phyloP scores from a whole-genome alignment of 106 monocot species.

The Dactylorhiza incarnata region DNA sequence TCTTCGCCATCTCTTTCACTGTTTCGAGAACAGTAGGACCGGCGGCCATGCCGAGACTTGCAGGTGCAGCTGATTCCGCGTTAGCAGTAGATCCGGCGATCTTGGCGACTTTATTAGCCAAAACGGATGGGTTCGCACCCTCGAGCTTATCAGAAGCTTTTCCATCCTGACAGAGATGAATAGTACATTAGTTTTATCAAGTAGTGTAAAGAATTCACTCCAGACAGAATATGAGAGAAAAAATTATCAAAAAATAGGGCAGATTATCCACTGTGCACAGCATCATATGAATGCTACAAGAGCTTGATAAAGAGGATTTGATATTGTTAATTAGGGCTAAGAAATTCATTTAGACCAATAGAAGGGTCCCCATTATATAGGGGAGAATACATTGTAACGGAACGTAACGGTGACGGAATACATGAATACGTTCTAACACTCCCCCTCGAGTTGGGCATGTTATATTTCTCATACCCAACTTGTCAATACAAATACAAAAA shows the following conservation, averaged over 20 bases:
- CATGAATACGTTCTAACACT: too few relatives aligned
- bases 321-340: too few relatives aligned
- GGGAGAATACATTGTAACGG: too few relatives aligned
- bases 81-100: constrained; percentile 42
- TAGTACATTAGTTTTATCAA: not conserved
- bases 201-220: not conserved
- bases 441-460: too few relatives aligned
- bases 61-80: constrained; percentile 67
- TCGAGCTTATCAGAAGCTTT: constrained; percentile 80
- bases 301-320: not conserved
- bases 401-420: too few relatives aligned
- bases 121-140: constrained; percentile 73
- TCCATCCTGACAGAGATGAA: constrained; percentile 41
- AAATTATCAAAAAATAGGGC: not conserved
- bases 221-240: not conserved
- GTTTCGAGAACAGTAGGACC: constrained; percentile 63
- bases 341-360: too few relatives aligned
- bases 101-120: constrained; percentile 92
- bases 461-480: too few relatives aligned
- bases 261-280: not conserved
- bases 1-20: constrained; percentile 51
- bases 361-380: too few relatives aligned
- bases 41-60: constrained; percentile 83
- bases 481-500: too few relatives aligned
- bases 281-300: not conserved